Evolutionary conservation across 1,284 basidiomycete genomes (phyloP).

Genomic region (Sphagnurus paluster): DNA sequence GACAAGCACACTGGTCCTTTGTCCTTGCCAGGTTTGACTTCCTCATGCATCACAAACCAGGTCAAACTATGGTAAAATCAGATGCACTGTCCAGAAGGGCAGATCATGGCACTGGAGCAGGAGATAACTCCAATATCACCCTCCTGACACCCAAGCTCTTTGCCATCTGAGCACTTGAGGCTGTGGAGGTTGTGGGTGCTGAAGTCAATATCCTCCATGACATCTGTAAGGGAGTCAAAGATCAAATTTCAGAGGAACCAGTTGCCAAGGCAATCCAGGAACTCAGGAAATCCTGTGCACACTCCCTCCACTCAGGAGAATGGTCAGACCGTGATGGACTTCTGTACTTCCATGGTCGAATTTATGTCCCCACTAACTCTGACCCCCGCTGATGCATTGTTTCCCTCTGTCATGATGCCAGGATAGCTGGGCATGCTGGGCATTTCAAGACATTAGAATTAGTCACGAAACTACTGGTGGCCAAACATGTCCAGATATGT

Average conservation of each 20-base stretch:
- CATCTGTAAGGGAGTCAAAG: too few relatives aligned
- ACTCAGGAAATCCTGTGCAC: too few relatives aligned
- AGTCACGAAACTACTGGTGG: constrained; percentile 33
- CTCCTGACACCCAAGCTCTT: constrained; percentile 1
- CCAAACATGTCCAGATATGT: constrained; percentile 29
- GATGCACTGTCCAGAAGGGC: not conserved
- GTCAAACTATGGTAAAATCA: constrained; percentile 9
- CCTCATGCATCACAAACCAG: constrained; percentile 30
- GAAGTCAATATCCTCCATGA: too few relatives aligned
- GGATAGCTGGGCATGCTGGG: constrained; percentile 30
- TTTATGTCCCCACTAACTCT: constrained; percentile 36
- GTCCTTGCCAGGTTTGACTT: constrained; percentile 39
- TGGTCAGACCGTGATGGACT: too few relatives aligned
- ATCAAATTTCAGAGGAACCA: too few relatives aligned
- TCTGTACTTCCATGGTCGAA: constrained; percentile 8
- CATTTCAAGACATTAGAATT: constrained; percentile 19
- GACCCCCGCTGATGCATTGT: constrained; percentile 30
- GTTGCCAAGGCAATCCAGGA: too few relatives aligned
- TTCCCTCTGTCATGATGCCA: constrained; percentile 25
- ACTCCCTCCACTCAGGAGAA: too few relatives aligned
- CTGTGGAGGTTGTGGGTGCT: too few relatives aligned
- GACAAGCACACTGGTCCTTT: constrained; percentile 21
- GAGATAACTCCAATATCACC: constrained; percentile 3
- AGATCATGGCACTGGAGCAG: not conserved
- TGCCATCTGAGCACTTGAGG: constrained; percentile 9